These are phyloP conservation scores for Cyclotella baltica DNA, from an alignment of 108 stramenopile genomes.

Conservation along the genomic window DNA sequence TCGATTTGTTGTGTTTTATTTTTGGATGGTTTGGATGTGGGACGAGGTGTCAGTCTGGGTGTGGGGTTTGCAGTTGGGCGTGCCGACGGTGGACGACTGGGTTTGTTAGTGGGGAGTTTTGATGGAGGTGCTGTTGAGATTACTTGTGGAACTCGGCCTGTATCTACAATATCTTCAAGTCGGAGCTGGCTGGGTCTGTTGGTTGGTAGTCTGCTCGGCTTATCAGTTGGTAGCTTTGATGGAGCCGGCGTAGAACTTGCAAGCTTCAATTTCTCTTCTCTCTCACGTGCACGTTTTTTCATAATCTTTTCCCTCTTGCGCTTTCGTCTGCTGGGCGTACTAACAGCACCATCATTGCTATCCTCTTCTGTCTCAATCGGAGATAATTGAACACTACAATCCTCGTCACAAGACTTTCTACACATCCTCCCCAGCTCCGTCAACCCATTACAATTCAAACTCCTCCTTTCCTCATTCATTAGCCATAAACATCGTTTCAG, in stretches of 20 bases:
- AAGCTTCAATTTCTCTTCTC: not conserved
- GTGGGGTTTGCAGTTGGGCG: not conserved
- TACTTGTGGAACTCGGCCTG: no score
- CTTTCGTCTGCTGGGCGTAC: not conserved
- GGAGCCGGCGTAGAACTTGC: not conserved
- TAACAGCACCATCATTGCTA: not conserved
- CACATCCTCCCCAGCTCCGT: constrained; percentile 16
- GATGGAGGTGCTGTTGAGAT: no score
- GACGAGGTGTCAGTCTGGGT: not conserved
- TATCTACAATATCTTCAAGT: not conserved
- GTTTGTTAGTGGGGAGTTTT: not conserved
- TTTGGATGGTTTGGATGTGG: not conserved
- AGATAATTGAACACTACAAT: not conserved
- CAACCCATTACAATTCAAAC: constrained; percentile 8
- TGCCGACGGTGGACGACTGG: not conserved
- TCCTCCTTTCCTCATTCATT: not conserved
- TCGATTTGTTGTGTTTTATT: not conserved
- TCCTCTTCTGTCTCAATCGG: not conserved
- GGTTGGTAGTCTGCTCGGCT: not conserved
- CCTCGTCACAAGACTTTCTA: constrained; percentile 6
- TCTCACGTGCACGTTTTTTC: not conserved
- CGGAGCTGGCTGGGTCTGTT: not conserved
- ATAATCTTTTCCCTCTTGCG: not conserved
- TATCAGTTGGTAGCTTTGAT: constrained; percentile 1
- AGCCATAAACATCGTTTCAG: constrained; percentile 19